Evolutionary conservation across 768 basidiomycete species (phyloP), one percentile per base, ranked within the genome.

Genomic region (Termitomyces bulborhizus): DNA sequence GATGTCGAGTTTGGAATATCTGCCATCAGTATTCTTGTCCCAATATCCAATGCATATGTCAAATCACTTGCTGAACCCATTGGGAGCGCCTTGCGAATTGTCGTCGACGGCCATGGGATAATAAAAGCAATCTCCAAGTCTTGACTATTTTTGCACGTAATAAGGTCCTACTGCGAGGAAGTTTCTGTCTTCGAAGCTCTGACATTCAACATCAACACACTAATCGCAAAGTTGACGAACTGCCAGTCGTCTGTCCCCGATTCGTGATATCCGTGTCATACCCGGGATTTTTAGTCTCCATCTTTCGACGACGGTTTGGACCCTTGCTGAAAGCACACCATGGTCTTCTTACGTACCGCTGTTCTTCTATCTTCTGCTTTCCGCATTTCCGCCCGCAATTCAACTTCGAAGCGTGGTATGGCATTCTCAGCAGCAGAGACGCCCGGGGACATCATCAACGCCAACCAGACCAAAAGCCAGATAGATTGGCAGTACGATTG

Each of bases 401-500:
- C 76, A 57, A 81, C 77, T 41, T 64, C 66, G 4, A 76, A 78
- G 29, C 78, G 85, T 12, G 78, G 78, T 13, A 60, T 80, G 26
- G 73, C 76, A 5, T 80, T 68, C 57, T 68, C 75, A 34, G 68
- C 72, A 9, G 68, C 66, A 9, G 69, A 73, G 42, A 68, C 71
- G 7, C 69, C 73, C 18, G 73, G 66, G 6, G 78, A 80, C 59
- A 64, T 80, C 36, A 56, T 66, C 42, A 75, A 77, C 51, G 73
- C 74, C 46, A 80, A 80, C 56, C 73, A 75, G 50, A 72, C 76
- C 1, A 65, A 71, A 21, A 75, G 76, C 54, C 64, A 71, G 13
- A 70, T 75, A 31, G 72, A 68, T 39, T 80, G 78, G 78, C 60
- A 83, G 18, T 90, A 80, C 58, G 74, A 78, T 62, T 80, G 79